phyloP scores from a whole-genome alignment of 305 asterid genomes.

The Fraxinus angustifolia region DNA sequence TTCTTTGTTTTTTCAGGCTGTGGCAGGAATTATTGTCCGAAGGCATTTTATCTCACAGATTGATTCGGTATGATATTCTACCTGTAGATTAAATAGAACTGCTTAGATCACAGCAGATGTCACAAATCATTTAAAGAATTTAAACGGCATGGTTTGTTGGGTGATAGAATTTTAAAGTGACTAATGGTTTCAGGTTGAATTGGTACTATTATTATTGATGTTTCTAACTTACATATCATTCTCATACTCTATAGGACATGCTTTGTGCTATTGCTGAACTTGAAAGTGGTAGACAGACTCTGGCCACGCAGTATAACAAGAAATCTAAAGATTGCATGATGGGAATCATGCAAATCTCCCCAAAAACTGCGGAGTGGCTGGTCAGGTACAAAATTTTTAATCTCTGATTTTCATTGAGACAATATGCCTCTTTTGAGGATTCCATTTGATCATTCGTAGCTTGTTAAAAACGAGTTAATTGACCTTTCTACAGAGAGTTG shows the following conservation, averaged over 20 bases:
- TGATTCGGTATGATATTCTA: slow-evolving; percentile 60
- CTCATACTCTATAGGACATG: slow-evolving; percentile 58
- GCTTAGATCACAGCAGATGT: slow-evolving; percentile 12
- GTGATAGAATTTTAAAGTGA: neutral
- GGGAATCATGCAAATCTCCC: slow-evolving; percentile 81
- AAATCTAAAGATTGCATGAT: slow-evolving; percentile 53
- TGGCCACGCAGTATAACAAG: slow-evolving; percentile 56
- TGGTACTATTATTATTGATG: neutral
- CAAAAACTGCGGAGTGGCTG: slow-evolving; percentile 75
- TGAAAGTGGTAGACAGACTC: slow-evolving; percentile 77
- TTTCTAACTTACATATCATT: neutral
- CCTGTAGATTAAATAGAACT: neutral
- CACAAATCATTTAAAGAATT: slow-evolving; percentile 7
- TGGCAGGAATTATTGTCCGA: slow-evolving; percentile 69
- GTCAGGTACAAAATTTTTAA: slow-evolving; percentile 39
- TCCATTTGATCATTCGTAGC: slow-evolving; percentile 3
- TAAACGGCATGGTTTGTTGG: neutral
- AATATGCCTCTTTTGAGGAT: neutral
- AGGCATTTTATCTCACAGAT: slow-evolving; percentile 79
- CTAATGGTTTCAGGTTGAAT: neutral
- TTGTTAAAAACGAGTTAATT: slow-evolving; percentile 15
- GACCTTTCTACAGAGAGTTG: slow-evolving; percentile 60
- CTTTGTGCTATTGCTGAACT: slow-evolving; percentile 90
- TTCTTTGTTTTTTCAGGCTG: slow-evolving; percentile 53
- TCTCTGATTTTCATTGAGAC: neutral